phyloP scores from a whole-genome alignment of 768 basidiomycete genomes.

The Rossbeevera mucosa region DNA sequence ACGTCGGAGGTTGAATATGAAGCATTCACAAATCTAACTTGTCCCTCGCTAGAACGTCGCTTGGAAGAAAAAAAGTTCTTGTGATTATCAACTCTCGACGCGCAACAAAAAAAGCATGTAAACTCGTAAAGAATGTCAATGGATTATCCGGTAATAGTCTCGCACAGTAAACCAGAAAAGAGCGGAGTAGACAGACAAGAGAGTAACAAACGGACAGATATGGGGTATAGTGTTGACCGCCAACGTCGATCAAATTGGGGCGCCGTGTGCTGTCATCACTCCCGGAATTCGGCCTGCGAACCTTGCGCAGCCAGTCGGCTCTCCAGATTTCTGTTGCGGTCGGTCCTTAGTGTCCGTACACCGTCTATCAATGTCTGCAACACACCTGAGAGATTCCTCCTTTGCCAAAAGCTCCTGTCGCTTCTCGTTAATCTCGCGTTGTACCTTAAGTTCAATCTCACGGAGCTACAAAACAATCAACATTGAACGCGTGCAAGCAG shows the following conservation, averaged over 20 bases:
- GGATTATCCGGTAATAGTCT: slow-evolving; percentile 35
- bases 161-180: slow-evolving; percentile 33
- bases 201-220: slow-evolving; percentile 32
- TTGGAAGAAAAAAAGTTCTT: slow-evolving; percentile 4
- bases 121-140: slow-evolving; percentile 34
- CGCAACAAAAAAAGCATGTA: slow-evolving; percentile 21
- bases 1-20: slow-evolving; percentile 29
- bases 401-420: slow-evolving; percentile 94
- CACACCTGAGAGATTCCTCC: slow-evolving; percentile 86
- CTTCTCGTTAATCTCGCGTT: slow-evolving; percentile 97
- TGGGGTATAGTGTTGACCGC: slow-evolving; percentile 34
- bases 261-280: slow-evolving; percentile 37
- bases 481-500: slow-evolving; percentile 1
- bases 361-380: neutral
- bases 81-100: slow-evolving; percentile 21
- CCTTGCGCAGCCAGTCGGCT: slow-evolving; percentile 88
- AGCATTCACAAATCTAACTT: slow-evolving; percentile 4
- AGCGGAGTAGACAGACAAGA: slow-evolving; percentile 33
- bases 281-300: slow-evolving; percentile 73
- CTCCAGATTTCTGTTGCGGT: slow-evolving; percentile 66
- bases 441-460: slow-evolving; percentile 96
- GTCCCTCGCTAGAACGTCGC: slow-evolving; percentile 2
- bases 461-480: slow-evolving; percentile 56
- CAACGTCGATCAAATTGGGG: slow-evolving; percentile 20
- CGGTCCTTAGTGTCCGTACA: neutral